These are phyloP conservation scores for Cladosporium austrohemisphaericum DNA, from an alignment of 2,329 filamentous ascomycete genomes.

Conservation along the genomic window DNA sequence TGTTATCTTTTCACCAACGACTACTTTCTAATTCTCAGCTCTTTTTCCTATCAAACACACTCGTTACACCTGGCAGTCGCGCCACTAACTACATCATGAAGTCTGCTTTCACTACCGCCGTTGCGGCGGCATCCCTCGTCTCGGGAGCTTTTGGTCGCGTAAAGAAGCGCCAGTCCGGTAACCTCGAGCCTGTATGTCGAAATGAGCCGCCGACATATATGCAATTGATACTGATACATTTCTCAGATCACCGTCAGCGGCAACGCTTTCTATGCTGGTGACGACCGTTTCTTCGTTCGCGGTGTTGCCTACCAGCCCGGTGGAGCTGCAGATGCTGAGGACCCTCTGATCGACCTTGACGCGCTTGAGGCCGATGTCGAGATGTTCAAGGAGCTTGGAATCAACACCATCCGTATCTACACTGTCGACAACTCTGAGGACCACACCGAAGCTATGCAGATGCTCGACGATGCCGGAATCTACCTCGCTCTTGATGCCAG, in stretches of 20 bases:
- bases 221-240: not conserved
- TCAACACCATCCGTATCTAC: constrained; percentile 91
- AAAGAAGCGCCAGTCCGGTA: constrained; percentile 13
- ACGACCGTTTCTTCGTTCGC: constrained; percentile 58
- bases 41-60: not conserved
- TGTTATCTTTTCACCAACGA: not conserved
- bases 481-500: constrained; percentile 91
- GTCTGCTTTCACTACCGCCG: constrained; percentile 13
- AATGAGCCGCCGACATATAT: not conserved
- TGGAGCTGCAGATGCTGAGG: constrained; percentile 59
- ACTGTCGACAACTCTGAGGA: constrained; percentile 80
- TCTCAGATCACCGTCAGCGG: constrained; percentile 23
- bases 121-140: constrained; percentile 11
- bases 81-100: constrained; percentile 11
- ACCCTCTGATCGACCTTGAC: constrained; percentile 69
- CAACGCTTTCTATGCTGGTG: constrained; percentile 55
- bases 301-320: constrained; percentile 55
- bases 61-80: constrained; percentile 8
- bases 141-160: constrained; percentile 12
- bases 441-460: constrained; percentile 81
- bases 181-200: constrained; percentile 3
- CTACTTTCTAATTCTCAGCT: constrained; percentile 9
- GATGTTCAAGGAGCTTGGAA: constrained; percentile 75
- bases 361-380: constrained; percentile 74
- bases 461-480: constrained; percentile 77